A percentile compares a stretch with the other conserved stretches of the same genome.
Conservation (phyloP, 257 asterid species). For the Solanum clarkiae region DNA sequence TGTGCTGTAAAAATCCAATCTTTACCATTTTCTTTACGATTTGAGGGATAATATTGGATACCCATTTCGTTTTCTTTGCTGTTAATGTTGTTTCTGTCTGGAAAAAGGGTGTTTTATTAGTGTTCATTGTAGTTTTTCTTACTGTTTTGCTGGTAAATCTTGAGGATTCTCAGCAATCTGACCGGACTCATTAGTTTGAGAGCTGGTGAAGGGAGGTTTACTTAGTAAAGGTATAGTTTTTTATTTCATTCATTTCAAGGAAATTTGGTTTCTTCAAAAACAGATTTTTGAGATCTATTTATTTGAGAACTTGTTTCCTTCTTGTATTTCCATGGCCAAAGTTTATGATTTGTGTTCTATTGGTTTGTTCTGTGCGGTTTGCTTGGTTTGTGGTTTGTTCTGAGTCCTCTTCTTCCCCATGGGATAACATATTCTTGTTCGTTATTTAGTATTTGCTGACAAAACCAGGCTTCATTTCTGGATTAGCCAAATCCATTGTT, state of each 20-base stretch:
- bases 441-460: background rate
- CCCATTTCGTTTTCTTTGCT: background rate
- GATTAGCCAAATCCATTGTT: background rate
- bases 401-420: background rate
- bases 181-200: constrained; percentile 14
- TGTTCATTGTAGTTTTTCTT: background rate
- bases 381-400: background rate
- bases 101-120: background rate
- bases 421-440: background rate
- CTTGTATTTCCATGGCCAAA: background rate
- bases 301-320: background rate
- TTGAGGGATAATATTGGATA: background rate
- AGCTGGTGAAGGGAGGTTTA: background rate
- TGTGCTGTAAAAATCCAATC: background rate
- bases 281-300: constrained; percentile 35
- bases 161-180: constrained; percentile 14
- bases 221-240: constrained; percentile 29
- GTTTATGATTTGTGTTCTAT: background rate
- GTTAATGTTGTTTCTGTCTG: background rate
- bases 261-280: background rate
- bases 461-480: background rate
- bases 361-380: background rate
- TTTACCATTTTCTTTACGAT: background rate
- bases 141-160: constrained; percentile 16
- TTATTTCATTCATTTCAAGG: background rate